These are phyloP conservation scores for Pelargonium nanum DNA, from an alignment of 345 rosid species.

Conservation along the genomic window DNA sequence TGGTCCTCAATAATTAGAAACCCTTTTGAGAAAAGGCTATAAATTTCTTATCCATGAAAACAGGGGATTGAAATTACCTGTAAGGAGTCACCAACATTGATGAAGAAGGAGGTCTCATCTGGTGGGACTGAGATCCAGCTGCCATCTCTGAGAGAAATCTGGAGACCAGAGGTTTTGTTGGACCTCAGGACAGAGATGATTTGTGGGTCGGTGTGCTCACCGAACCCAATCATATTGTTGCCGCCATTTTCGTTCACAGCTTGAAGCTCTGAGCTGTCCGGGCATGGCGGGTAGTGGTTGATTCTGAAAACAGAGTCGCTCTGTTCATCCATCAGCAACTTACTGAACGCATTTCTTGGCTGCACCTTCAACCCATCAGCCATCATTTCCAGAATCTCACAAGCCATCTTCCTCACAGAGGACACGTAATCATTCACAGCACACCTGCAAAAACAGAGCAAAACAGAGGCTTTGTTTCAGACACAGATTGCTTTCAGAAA, in stretches of 20 bases:
- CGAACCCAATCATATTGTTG: constrained; percentile 48
- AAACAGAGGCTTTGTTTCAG: background rate
- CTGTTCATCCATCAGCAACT: constrained; percentile 50
- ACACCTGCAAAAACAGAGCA: constrained; percentile 22
- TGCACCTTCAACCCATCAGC: constrained; percentile 65
- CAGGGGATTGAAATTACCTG: constrained; percentile 35
- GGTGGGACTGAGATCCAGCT: constrained; percentile 75
- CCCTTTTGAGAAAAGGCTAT: too few relatives aligned
- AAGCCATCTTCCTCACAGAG: constrained; percentile 53
- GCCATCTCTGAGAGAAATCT: constrained; percentile 52
- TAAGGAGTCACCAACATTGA: constrained; percentile 77
- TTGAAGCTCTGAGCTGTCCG: constrained; percentile 15
- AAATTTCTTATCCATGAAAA: too few relatives aligned
- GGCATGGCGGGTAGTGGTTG: constrained; percentile 69
- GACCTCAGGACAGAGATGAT: constrained; percentile 71
- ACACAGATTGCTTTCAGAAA: too few relatives aligned
- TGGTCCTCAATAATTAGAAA: too few relatives aligned
- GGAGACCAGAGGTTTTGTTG: constrained; percentile 78
- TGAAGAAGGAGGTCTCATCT: constrained; percentile 60
- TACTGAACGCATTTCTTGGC: constrained; percentile 49
- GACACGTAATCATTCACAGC: constrained; percentile 49
- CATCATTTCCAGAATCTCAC: constrained; percentile 53
- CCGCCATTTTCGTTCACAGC: constrained; percentile 5
- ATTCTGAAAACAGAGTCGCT: constrained; percentile 65
- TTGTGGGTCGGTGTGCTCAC: constrained; percentile 92